phyloP scores from a whole-genome alignment of 2,329 filamentous ascomycete genomes.

The Blumeriella jaapii region DNA sequence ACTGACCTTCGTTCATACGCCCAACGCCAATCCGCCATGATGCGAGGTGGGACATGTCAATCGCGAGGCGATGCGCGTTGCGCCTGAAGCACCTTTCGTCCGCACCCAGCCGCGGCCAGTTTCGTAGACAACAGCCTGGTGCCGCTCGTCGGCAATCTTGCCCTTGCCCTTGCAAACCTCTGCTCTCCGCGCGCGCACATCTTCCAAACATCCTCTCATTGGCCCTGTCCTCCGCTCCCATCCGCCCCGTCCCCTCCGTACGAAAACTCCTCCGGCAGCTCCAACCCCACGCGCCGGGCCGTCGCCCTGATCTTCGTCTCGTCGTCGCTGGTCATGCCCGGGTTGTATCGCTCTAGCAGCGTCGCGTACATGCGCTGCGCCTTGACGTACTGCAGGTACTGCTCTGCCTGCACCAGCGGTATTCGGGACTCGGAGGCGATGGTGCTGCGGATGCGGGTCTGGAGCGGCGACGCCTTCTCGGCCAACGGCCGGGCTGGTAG shows the following conservation, averaged over 20 bases:
- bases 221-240: background rate
- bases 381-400: slow-evolving; percentile 68
- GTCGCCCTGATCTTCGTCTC: slow-evolving; percentile 77
- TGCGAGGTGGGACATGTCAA: no score
- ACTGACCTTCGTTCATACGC: no score
- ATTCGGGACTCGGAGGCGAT: slow-evolving; percentile 36
- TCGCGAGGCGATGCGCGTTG: no score
- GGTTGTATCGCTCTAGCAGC: slow-evolving; percentile 85
- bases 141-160: no score
- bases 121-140: no score
- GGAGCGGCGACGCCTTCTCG: slow-evolving; percentile 47
- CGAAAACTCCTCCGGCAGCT: slow-evolving; percentile 58
- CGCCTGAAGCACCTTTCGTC: no score
- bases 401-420: slow-evolving; percentile 47
- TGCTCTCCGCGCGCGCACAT: no score
- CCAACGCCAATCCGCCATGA: no score
- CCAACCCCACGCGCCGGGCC: slow-evolving; percentile 80
- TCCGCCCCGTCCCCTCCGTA: slow-evolving; percentile 2
- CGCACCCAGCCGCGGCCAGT: no score
- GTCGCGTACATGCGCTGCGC: slow-evolving; percentile 78
- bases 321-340: slow-evolving; percentile 76
- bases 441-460: slow-evolving; percentile 53
- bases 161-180: no score
- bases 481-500: slow-evolving; percentile 57
- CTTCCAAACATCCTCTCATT: background rate